Conservation (phyloP, 108 stramenopile genomes). For the Mayamaea pseudoterrestris region DNA sequence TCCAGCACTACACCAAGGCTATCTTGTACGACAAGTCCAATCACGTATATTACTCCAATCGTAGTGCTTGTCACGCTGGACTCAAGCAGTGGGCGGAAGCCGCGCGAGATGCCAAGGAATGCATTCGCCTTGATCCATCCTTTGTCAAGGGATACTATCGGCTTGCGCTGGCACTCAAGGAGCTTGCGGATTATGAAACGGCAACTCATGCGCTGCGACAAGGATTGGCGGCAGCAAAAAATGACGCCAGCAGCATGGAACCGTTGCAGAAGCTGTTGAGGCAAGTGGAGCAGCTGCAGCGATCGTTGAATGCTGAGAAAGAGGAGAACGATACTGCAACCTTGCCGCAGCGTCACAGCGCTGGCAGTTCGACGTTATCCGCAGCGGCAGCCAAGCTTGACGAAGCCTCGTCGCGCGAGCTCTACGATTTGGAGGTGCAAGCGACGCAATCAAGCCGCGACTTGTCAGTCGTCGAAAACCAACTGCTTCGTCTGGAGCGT, state of each 20-base stretch:
- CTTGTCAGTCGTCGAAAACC: constrained; percentile 50
- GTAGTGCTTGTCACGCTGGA: constrained; percentile 82
- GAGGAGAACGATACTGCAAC: constrained; percentile 5
- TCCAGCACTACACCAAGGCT: constrained; percentile 78
- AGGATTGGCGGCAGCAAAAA: constrained; percentile 63
- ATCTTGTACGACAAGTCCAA: constrained; percentile 78
- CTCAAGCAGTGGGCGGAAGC: constrained; percentile 58
- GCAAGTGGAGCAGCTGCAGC: constrained; percentile 55
- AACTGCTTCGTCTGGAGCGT: constrained; percentile 36
- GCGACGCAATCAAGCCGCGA: constrained; percentile 54
- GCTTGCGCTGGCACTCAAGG: constrained; percentile 71
- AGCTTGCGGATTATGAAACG: constrained; percentile 58
- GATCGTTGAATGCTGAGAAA: constrained; percentile 40
- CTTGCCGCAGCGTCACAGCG: neutral
- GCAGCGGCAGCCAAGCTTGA: constrained; percentile 9
- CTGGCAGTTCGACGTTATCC: neutral
- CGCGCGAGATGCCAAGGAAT: constrained; percentile 78
- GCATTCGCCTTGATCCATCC: constrained; percentile 72
- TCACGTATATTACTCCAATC: constrained; percentile 86
- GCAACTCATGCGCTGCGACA: constrained; percentile 70
- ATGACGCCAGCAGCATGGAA: constrained; percentile 68
- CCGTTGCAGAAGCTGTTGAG: constrained; percentile 60
- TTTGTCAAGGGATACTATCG: constrained; percentile 92
- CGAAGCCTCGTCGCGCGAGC: constrained; percentile 45
- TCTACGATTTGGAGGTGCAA: constrained; percentile 71